These are phyloP conservation scores for Nepenthes alata DNA, from an alignment of 179 eudicot species.

Conservation along the genomic window DNA sequence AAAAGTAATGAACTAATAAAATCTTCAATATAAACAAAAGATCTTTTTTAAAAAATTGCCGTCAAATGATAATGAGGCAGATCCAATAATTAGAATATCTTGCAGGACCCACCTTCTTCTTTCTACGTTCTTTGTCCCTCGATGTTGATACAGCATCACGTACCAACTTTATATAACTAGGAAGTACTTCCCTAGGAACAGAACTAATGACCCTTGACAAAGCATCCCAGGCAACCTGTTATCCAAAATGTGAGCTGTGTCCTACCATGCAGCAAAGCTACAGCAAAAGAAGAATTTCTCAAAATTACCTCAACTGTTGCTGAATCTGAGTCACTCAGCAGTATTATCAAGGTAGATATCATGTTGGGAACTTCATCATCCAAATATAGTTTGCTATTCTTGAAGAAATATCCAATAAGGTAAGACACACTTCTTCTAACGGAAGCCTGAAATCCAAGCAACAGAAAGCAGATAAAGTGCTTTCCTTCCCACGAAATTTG, in stretches of 20 bases:
- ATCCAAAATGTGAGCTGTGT: conserved; percentile 9
- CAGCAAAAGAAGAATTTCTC: conserved; percentile 1
- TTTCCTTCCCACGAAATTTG: background rate
- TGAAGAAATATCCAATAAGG: conserved; percentile 80
- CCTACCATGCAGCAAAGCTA: conserved; percentile 2
- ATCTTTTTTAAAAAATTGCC: background rate
- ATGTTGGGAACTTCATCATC: conserved; percentile 90
- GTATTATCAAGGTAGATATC: conserved; percentile 72
- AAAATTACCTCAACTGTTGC: conserved; percentile 55
- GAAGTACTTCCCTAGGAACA: conserved; percentile 85
- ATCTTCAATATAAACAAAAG: background rate
- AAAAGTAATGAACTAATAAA: background rate
- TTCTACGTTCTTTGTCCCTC: conserved; percentile 87
- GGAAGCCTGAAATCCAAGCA: conserved; percentile 41
- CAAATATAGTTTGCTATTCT: conserved; percentile 79
- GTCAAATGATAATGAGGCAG: no score
- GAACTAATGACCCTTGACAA: conserved; percentile 71
- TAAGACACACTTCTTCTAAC: conserved; percentile 68
- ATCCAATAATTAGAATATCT: conserved; percentile 1
- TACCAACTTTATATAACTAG: conserved; percentile 80
- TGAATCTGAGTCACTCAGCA: conserved; percentile 89
- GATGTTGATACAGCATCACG: conserved; percentile 97
- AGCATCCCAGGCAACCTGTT: conserved; percentile 94
- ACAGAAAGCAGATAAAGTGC: background rate
- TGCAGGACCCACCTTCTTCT: conserved; percentile 46